These are phyloP conservation scores for Talaromyces amestolkiae DNA, from an alignment of 2,329 filamentous ascomycete species.

Conservation along the genomic window DNA sequence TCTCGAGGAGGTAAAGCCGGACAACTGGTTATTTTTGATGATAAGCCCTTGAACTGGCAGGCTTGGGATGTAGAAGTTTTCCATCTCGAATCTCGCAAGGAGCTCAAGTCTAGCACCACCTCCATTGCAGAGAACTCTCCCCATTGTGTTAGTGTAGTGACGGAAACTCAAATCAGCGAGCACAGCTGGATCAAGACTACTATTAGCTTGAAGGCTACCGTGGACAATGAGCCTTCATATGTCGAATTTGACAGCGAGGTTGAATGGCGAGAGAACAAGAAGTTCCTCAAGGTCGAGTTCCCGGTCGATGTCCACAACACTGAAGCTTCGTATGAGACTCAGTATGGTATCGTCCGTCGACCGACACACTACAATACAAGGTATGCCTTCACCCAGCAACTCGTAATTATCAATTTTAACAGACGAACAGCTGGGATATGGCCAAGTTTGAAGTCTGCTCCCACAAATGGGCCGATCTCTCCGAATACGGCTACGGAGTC, in stretches of 20 bases:
- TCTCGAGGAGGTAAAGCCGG: conserved; percentile 73
- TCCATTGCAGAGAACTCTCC: conserved; percentile 68
- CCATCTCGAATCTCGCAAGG: conserved; percentile 81
- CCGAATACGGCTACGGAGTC: conserved; percentile 83
- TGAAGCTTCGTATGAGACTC: conserved; percentile 91
- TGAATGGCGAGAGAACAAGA: conserved; percentile 97
- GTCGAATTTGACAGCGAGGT: conserved; percentile 81
- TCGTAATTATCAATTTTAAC: not conserved
- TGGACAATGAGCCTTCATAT: conserved; percentile 63
- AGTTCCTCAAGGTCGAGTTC: conserved; percentile 98
- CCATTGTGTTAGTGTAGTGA: conserved; percentile 76
- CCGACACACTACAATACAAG: conserved; percentile 97
- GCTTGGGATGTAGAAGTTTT: conserved; percentile 98
- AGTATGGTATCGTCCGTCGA: conserved; percentile 82
- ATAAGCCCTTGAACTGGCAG: conserved; percentile 96
- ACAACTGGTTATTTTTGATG: conserved; percentile 91
- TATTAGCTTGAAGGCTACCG: conserved; percentile 71
- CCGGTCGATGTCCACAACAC: conserved; percentile 87
- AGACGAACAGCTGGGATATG: conserved; percentile 73
- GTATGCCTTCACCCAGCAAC: conserved; percentile 39
- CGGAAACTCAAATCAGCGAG: conserved; percentile 82
- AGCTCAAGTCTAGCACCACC: conserved; percentile 67
- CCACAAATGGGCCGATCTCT: conserved; percentile 90
- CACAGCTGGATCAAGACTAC: conserved; percentile 82
- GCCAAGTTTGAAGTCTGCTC: conserved; percentile 96